Base-by-base conservation (phyloP, 257 asterid genomes). In the Schizonepeta tenuifolia region DNA sequence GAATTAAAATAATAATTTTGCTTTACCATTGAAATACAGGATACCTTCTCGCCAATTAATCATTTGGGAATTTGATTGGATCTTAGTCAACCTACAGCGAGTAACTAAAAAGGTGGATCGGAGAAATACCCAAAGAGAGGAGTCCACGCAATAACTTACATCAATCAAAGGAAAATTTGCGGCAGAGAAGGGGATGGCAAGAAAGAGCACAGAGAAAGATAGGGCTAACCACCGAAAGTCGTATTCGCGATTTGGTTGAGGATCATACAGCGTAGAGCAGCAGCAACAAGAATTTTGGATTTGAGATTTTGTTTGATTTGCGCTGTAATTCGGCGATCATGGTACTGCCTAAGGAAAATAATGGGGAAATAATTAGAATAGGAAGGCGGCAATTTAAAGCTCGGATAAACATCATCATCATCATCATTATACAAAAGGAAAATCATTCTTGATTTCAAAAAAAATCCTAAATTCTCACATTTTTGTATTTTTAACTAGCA, bases 321-420 rank as follows among this genome's bases (percentile, higher is more conserved):
- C 54, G 31, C 15, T 26, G 35, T 5, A 6, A 13, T 28, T 35
- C 5, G 47, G 66, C 63, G 78, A 41, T 28, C 71, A 47, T 26
- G 40, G 57, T 40, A 21, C 21, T n/a, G 69, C 24, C 6, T 6
- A 61, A 35, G 66, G 66, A 31, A 26, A 24, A 17, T 3, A 46
- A 9, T 3, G 24, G 6, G 18, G 18, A 33, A 63, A 36, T 9
- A 35, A 68, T 22, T 49, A 55, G 72, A 66, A 24, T 36, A 13
- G 56, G 71, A 71, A 71, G 83, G 80, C 83, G 83, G 83, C 83
- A 79, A 74, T 50, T 64, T 43, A 54, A 79, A 69, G 74, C 65
- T 61, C 7, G n/a, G n/a, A n/a, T n/a, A n/a, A n/a, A n/a, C n/a
- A n/a, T n/a, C n/a, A n/a, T n/a, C n/a, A n/a, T n/a, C n/a, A n/a